Evolutionary conservation across 176 grass and related monocot genomes (phyloP), one percentile per base, ranked within the genome.

Genomic region (Eremochloa ophiuroides): DNA sequence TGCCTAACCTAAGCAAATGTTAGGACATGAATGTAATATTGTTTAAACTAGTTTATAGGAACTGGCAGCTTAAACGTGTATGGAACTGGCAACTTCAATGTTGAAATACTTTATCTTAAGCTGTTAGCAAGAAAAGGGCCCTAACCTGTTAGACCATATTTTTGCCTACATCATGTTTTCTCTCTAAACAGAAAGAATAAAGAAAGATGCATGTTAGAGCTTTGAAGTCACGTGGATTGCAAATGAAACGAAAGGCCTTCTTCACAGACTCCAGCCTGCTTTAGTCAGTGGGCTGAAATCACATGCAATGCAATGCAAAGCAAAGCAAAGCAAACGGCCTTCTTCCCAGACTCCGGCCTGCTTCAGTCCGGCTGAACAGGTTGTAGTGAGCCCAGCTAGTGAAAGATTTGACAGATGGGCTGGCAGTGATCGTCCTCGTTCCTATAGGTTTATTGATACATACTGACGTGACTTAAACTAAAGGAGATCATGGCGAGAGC

Each of bases 241-340:
- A 50, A 47, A 26, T 4, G n/a, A 11, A 12, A 59, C 55, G 55
- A 25, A 18, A 17, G 31, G 65, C 10, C 39, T 37, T 31, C 22
- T 20, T 62, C 65, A 77, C 9, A 61, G 75, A 69, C 51, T 71
- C 75, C 0, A 35, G 75, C 58, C 68, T 73, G 44, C 43, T 79
- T 33, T n/a, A n/a, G n/a, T n/a, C n/a, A n/a, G n/a, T n/a, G 20
- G 65, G 26, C 47, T 80, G 61, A 38, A 17, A n/a, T n/a, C n/a
- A n/a, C n/a, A n/a, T n/a, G n/a, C n/a, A n/a, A 39, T 67, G 22
- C 37, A 73, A 69, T 26, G 28, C 14, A 48, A 46, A 26, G n/a
- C n/a, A n/a, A n/a, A n/a, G n/a, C 3, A 8, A 23, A 10, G 23
- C 51, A 22, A n/a, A 17, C 11, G 31, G 65, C 10, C 39, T 37